Base-by-base conservation (phyloP, 257 asterid genomes). In the Solanum virginianum region DNA sequence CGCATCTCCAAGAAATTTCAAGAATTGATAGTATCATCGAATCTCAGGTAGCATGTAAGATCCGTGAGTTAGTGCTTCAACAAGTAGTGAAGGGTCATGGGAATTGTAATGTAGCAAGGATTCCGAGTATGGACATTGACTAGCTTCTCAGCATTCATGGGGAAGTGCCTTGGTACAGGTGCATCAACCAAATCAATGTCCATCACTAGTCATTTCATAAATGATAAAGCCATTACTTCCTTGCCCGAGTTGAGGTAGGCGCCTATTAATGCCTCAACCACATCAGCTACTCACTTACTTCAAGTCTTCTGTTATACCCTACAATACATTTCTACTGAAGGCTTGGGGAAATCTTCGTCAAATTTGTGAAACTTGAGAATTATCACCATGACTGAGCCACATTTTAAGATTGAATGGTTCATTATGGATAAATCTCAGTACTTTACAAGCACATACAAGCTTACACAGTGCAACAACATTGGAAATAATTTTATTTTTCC, bases 361-460 rank as follows among this genome's bases (percentile, higher is more conserved):
- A 57, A 20, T 24, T 3, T 20, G 26, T 57, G 26, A 20, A 57
- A 57, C 65, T 57, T 20, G 65, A 57, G 6, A 20, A 20, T 8
- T 57, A 57, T 57, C 6, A 57, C n/a, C 26, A 57, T 1, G 26
- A 57, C 1, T 57, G 13, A 57, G n/a, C n/a, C 65, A 3, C 26
- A 1, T 1, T 57, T 57, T 18, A 20, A 57, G 13, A 20, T 20
- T 0, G 2, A 20, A 20, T 57, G 13, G 65, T 20, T 57, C 26
- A 8, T 57, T 57, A 18, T 1, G 2, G 13, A 57, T 57, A 2
- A 57, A 20, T 57, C 9, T 20, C 4, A 90, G 81, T 83, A 96
- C 90, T 77, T 92, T 91, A 85, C 90, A 87, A 63, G 87, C 88
- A 85, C 94, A 89, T 79, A 96, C 97, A 18, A 92, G 93, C 93